phyloP scores from a whole-genome alignment of 2,329 filamentous ascomycete species.

The Hypoxylon sp. region DNA sequence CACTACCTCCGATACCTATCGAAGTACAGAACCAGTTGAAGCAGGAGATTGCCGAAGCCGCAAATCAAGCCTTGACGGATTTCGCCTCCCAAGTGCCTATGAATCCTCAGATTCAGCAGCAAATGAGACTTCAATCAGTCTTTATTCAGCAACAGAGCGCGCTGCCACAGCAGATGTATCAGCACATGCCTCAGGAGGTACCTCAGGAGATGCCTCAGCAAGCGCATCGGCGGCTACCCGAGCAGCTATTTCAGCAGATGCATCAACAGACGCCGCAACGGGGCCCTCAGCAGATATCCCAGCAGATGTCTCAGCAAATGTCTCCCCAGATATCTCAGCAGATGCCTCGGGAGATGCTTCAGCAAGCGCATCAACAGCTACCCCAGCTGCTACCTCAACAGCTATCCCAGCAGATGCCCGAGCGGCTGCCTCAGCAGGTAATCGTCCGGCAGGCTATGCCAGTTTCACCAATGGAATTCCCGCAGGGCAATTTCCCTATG shows the following conservation, averaged over 20 bases:
- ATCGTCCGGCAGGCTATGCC: background rate
- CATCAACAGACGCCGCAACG: no score
- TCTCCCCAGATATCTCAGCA: no score
- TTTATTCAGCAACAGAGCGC: background rate
- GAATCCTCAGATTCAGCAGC: background rate
- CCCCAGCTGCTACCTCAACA: no score
- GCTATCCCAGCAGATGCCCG: background rate
- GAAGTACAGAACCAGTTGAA: background rate
- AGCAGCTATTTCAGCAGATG: background rate
- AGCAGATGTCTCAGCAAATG: no score
- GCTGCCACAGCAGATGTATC: background rate
- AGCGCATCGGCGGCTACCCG: background rate
- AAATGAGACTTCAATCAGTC: background rate
- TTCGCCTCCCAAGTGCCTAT: background rate
- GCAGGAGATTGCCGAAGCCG: background rate
- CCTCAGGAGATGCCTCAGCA: background rate
- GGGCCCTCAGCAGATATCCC: no score
- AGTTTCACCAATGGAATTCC: background rate
- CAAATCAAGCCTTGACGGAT: background rate
- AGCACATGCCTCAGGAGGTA: background rate
- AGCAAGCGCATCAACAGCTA: background rate
- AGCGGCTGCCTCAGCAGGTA: background rate
- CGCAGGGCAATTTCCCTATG: background rate
- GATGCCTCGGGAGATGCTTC: background rate
- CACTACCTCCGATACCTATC: background rate